Percentiles rank a stretch among this genome's conserved stretches.
Conservation (phyloP, 164 flowering plant species). For the Piper longum region DNA sequence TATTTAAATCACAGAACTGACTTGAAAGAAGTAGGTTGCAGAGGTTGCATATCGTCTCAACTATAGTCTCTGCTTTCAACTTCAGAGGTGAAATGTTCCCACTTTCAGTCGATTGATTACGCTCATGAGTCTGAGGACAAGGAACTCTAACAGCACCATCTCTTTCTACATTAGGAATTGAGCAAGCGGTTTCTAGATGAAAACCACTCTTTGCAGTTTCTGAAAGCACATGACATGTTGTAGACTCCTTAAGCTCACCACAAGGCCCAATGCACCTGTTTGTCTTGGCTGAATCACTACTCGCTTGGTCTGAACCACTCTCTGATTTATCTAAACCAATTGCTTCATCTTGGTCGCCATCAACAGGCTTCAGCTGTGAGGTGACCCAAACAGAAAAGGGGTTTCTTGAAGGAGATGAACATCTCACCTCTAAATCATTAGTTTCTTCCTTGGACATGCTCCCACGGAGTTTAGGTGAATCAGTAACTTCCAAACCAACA, state of each 20-base stretch:
- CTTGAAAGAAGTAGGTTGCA: constrained; percentile 38
- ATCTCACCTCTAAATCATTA: constrained; percentile 5
- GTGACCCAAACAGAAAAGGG: no score
- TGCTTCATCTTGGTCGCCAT: no score
- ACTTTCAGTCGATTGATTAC: neutral
- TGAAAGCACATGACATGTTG: constrained; percentile 4
- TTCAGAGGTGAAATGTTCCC: constrained; percentile 9
- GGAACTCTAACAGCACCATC: constrained; percentile 10
- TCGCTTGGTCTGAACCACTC: no score
- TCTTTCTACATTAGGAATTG: constrained; percentile 4
- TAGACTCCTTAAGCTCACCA: constrained; percentile 6
- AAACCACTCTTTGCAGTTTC: constrained; percentile 5
- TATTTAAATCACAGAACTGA: constrained; percentile 16
- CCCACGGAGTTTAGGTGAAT: constrained; percentile 4
- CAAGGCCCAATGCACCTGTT: neutral
- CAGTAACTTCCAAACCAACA: constrained; percentile 9
- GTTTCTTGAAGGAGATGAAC: neutral
- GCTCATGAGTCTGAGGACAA: constrained; percentile 8
- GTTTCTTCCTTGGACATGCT: constrained; percentile 1
- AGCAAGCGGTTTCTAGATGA: constrained; percentile 2
- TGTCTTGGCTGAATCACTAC: neutral
- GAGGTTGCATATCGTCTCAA: constrained; percentile 28
- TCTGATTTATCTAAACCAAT: no score
- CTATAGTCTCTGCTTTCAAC: constrained; percentile 17
- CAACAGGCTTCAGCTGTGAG: no score